Base-by-base conservation (phyloP, 176 grass and related monocot species). In the Carex pumila region DNA sequence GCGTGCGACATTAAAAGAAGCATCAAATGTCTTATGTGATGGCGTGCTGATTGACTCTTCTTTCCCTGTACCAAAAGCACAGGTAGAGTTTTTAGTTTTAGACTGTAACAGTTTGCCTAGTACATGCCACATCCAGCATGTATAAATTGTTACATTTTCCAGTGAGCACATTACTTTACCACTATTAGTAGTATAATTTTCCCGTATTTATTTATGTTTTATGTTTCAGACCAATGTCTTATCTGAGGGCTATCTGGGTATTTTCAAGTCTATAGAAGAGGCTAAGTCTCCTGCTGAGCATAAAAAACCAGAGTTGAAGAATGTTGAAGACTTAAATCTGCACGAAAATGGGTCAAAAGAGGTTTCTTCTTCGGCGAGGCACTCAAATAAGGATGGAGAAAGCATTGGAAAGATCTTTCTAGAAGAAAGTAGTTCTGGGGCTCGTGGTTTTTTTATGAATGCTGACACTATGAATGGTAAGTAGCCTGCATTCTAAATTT, bases 181-280 rank as follows among this genome's bases (percentile, higher is more conserved):
- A 71, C 19, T 71, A 71, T 71, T 43, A 19, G 34, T 7, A 69
- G 12, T 71, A 21, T 19, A 8, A 17, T 25, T 64, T 81, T 64
- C 36, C 59, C 50, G 11, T 81, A 14, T 61, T 61, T 5, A 57
- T 19, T 67, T 21, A 10, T 39, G 77, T 37, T 67, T 65, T 66
- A 45, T 81, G 21, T 83, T 49, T 68, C 81, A 83, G 61, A 31
- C 81, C 18, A 69, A 69, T 45, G 81, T 68, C 41, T 68, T 65
- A 36, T 11, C 58, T 18, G 64, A 52, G 62, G 81, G 22, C 54
- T 54, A 7, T 49, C 25, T 69, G 41, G 81, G 81, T 10, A 83
- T 69, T 53, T 83, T 62, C 81, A 83, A 83, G 41, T 63, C 81
- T 12, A 83, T 30, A 31, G 39, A 68, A 83, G 81, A 54, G 81